phyloP scores from a whole-genome alignment of 257 asterid species.

The Vinca minor region DNA sequence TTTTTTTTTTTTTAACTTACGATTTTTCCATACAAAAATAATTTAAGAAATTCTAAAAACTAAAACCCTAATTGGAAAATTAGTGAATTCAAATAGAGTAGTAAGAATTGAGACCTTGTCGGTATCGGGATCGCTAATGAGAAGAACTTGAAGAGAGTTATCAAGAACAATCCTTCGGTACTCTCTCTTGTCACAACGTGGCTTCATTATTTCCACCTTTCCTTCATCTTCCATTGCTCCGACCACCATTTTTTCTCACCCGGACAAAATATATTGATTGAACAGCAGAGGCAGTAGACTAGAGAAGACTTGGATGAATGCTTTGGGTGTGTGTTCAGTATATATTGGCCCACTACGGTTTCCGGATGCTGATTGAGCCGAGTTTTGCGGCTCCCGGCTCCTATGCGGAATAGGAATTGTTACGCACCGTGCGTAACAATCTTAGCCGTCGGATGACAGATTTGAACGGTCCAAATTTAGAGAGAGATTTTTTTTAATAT shows the following conservation, averaged over 20 bases:
- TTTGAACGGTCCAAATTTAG: too few relatives aligned
- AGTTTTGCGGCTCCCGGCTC: too few relatives aligned
- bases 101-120: constrained; percentile 51
- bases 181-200: constrained; percentile 68
- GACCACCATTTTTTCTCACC: constrained; percentile 34
- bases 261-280: too few relatives aligned
- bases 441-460: too few relatives aligned
- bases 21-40: too few relatives aligned
- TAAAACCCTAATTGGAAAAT: neutral
- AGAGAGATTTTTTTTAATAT: too few relatives aligned
- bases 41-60: neutral
- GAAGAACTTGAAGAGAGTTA: constrained; percentile 69
- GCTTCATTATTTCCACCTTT: constrained; percentile 56
- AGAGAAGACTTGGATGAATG: neutral
- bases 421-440: too few relatives aligned
- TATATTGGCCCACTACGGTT: too few relatives aligned
- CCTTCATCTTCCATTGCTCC: constrained; percentile 33
- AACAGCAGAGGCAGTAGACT: neutral
- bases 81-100: neutral
- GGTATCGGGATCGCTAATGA: constrained; percentile 92
- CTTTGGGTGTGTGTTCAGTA: too few relatives aligned
- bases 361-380: too few relatives aligned
- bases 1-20: too few relatives aligned
- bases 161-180: constrained; percentile 65
- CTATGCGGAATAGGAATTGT: too few relatives aligned